A percentile compares a stretch with the other conserved stretches of the same genome.
Evolutionary conservation across 2,329 filamentous ascomycete genomes (phyloP).

Genomic region (Sclerotinia nivalis): DNA sequence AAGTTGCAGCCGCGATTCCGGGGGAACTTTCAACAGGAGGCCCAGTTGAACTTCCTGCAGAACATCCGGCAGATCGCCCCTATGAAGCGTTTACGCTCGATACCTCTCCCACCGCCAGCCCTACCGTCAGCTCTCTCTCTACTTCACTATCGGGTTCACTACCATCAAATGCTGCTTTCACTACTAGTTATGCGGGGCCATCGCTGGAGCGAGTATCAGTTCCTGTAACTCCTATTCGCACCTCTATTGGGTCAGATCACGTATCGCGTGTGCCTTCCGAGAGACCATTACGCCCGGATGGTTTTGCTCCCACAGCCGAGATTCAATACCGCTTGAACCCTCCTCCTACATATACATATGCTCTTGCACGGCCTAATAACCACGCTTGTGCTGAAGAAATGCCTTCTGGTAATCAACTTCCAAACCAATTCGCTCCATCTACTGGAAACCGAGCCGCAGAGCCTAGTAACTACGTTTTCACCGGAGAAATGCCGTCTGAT

Average conservation of each 20-base stretch:
- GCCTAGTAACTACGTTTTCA: not conserved
- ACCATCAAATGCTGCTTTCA: not conserved
- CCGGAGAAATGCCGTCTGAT: not conserved
- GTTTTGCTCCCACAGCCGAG: not conserved
- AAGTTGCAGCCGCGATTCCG: slow-evolving; percentile 33
- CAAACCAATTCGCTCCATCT: not conserved
- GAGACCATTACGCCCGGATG: not conserved
- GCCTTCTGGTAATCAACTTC: not conserved
- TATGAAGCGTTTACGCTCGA: too few relatives aligned
- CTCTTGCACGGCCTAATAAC: not conserved
- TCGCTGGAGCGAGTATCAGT: not conserved
- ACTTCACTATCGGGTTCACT: not conserved
- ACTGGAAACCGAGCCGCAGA: not conserved
- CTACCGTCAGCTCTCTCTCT: not conserved
- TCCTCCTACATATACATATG: slow-evolving; percentile 11
- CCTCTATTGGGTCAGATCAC: not conserved
- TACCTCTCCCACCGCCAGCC: not conserved
- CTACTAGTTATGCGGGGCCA: not conserved
- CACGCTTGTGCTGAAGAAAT: not conserved
- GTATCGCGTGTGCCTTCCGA: not conserved
- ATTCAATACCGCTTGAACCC: not conserved
- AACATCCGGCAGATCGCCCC: not conserved
- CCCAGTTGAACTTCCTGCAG: not conserved
- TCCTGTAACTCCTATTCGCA: not conserved
- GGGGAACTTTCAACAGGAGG: slow-evolving; percentile 6